Base-by-base conservation (phyloP, 768 basidiomycete genomes). In the Lactifluus hygrophoroides region DNA sequence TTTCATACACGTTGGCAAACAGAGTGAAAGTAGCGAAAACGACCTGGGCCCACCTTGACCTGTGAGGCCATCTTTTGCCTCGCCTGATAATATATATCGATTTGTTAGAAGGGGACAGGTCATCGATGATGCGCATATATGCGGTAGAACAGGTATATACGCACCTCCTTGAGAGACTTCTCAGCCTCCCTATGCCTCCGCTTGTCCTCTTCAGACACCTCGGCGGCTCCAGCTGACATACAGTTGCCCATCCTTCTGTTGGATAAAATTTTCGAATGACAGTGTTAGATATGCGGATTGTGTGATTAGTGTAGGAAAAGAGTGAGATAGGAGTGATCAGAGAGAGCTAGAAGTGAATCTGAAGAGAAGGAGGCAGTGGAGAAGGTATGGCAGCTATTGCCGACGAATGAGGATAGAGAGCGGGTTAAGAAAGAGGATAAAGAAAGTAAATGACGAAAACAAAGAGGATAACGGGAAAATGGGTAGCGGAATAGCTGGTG, bases 101-200 rank as follows among this genome's bases (percentile, higher is more conserved):
- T 54, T 10, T 30, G 37, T 27, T 17, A 21, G 19, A 23, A 37
- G 4, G 7, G n/a, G 25, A 40, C 49, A 50, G 47, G 23, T 34
- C 51, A 55, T 37, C 25, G 8, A 55, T 45, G 28, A 47, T 25
- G 19, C 13, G 44, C 48, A 43, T 63, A 52, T 57, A 58, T 56
- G 60, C 32, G 64, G 40, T 2, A 44, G 37, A 51, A 16, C 17
- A 47, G 44, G 9, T 28, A n/a, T 27, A 48, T 19, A 74, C 80
- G 46, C 56, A 87, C 86, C 75, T 90, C 89, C 69, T 77, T 86
- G 58, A 94, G 74, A 65, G 82, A 79, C 72, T 85, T 88, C 73
- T 92, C 90, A 5, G 79, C 89, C 64, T 85, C 84, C 56, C 75
- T 74, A 66, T 90, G 83, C 61, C 76, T 71, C 63, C 74, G 72